phyloP scores from a whole-genome alignment of 176 grass and related monocot species.

The Raddia distichophylla region DNA sequence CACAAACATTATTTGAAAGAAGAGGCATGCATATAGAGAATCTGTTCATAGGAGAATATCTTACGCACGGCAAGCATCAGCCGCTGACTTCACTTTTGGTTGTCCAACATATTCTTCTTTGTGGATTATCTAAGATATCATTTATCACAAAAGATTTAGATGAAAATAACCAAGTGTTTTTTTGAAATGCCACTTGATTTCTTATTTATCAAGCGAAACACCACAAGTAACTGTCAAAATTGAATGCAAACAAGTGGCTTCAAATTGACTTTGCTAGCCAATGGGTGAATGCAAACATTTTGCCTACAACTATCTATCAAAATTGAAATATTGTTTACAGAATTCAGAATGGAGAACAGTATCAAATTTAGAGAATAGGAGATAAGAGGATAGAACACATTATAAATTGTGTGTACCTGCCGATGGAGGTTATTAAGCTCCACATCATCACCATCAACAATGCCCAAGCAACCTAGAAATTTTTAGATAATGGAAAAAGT shows the following conservation, averaged over 20 bases:
- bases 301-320: background rate
- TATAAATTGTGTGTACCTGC: conserved; percentile 54
- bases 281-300: background rate
- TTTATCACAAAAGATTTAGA: conserved; percentile 33
- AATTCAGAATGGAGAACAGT: conserved; percentile 15
- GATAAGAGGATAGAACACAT: conserved; percentile 18
- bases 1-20: background rate
- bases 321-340: background rate
- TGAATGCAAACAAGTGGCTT: too few species aligned
- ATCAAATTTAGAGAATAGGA: background rate
- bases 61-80: conserved; percentile 88
- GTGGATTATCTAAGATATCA: conserved; percentile 81
- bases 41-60: conserved; percentile 36
- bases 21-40: background rate
- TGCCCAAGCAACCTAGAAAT: conserved; percentile 79
- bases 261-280: background rate
- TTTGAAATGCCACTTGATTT: too few species aligned
- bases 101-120: conserved; percentile 77
- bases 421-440: conserved; percentile 94
- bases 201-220: conserved; percentile 17
- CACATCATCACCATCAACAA: conserved; percentile 91
- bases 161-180: too few species aligned
- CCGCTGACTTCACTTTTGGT: conserved; percentile 90
- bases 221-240: background rate
- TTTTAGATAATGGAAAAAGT: too few species aligned